Base-by-base conservation (phyloP, 2,329 filamentous ascomycete genomes). In the Diaporthe ilicicola region DNA sequence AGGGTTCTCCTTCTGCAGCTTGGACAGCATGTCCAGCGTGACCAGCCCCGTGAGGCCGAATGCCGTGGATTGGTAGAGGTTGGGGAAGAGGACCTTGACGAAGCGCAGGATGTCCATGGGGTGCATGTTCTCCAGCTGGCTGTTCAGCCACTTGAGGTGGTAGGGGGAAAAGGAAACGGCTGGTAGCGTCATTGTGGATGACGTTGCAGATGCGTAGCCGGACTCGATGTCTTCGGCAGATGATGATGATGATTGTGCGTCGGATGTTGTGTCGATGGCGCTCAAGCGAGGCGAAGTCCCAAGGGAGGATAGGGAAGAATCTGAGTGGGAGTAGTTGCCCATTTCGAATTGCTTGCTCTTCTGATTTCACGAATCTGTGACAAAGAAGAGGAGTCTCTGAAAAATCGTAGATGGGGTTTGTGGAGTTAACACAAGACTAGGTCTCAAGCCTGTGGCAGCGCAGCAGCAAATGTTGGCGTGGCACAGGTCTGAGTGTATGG, bases 61-160 rank as follows among this genome's bases (percentile, higher is more conserved):
- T 69, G 93, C 93, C 15, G 93, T 95, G 53, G 93, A 94, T 82
- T 96, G 93, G 84, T 90, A 98, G 54, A 98, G 90, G 79, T 92
- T 92, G 77, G 96, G 96, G 77, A 99, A 92, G 76, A 95, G 92
- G 76, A 93, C 91, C 79, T 95, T 93, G 87, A 92, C 94, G 93
- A 97, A 98, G 83, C 91, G 92, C 73, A 99, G 89, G 77, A 98
- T 92, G 75, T 98, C 95, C 88, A 95, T 87, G 73, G 96, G 94
- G 79, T 95, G 90, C 82, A 98, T 93, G 79, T 91, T 89, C 81
- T 96, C 93, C 76, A 99, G 86, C 82, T 97, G 94, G 74, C 90
- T 84, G 87, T 99, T 99, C 81, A 99, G 88, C 82, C 95, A 95
- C 77, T 93, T 92, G 76, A 98, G 87, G 82, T 99, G 95, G 74